Conservation (phyloP, 192 early-diverging fungal species). For the Pilaira anomala region DNA sequence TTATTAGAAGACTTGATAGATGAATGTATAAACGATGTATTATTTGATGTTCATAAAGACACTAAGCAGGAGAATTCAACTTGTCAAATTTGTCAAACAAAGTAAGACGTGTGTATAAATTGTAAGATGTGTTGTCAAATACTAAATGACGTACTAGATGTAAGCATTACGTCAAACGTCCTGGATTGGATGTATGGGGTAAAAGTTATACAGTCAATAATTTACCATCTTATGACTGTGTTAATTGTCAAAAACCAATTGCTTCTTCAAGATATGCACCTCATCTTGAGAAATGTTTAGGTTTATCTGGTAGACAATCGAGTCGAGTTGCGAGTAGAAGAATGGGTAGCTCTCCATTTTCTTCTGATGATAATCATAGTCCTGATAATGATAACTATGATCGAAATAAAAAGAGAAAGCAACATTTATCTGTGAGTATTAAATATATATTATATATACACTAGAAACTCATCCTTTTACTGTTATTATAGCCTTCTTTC, state of each 20-base stretch:
- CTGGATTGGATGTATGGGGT: conserved; percentile 64
- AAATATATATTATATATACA: not conserved
- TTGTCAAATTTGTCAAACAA: conserved; percentile 77
- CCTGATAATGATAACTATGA: conserved; percentile 1
- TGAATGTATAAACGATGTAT: conserved; percentile 68
- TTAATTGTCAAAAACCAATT: conserved; percentile 71
- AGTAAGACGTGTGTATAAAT: conserved; percentile 43
- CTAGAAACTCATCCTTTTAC: not conserved
- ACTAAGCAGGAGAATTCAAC: conserved; percentile 50
- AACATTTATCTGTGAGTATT: conserved; percentile 7
- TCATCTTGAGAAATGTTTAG: conserved; percentile 91
- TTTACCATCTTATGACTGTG: conserved; percentile 73
- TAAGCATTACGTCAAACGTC: conserved; percentile 29
- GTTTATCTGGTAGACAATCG: conserved; percentile 65
- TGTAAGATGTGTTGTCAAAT: not conserved
- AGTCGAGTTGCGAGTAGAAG: conserved; percentile 57
- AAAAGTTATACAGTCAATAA: conserved; percentile 51
- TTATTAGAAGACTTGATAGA: conserved; percentile 69
- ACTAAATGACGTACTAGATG: not conserved
- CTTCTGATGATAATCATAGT: conserved; percentile 17
- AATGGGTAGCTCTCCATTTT: conserved; percentile 31
- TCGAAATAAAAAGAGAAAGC: conserved; percentile 10
- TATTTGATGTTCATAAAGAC: conserved; percentile 71
- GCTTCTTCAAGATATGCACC: conserved; percentile 86
- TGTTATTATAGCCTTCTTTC: not conserved